Evolutionary conservation across 129 eudicot genomes (phyloP).

Genomic region (Ambrosia artemisiifolia): DNA sequence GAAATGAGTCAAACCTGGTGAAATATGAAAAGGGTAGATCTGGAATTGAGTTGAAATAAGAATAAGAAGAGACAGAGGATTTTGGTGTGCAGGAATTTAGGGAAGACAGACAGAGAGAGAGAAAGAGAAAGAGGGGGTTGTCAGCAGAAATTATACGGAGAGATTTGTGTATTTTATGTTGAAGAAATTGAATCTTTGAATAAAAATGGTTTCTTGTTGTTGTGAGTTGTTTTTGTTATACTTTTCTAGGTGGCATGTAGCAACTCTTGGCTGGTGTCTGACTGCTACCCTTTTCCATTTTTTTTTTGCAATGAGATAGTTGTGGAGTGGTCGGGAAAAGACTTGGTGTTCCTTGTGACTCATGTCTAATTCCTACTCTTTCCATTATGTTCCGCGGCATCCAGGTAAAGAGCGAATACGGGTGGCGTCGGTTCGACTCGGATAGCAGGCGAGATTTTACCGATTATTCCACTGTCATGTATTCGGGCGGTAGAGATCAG

Average conservation of each 20-base stretch:
- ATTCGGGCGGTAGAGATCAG: too few species aligned
- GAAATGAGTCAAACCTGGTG: slow-evolving; percentile 23
- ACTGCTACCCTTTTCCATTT: not conserved
- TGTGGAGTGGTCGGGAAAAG: too few species aligned
- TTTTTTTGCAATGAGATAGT: not conserved
- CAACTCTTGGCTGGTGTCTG: slow-evolving; percentile 22
- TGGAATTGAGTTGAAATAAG: not conserved
- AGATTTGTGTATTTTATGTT: slow-evolving; percentile 12
- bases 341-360: too few species aligned
- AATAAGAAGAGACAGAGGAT: not conserved
- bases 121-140: not conserved
- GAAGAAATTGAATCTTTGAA: not conserved
- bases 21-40: slow-evolving; percentile 23
- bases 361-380: too few species aligned
- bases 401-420: too few species aligned
- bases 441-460: too few species aligned
- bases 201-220: slow-evolving; percentile 10
- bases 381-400: too few species aligned
- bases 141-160: slow-evolving; percentile 19
- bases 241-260: slow-evolving; percentile 29
- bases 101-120: too few species aligned
- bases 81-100: slow-evolving; percentile 12
- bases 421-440: too few species aligned
- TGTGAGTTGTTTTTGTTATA: not conserved
- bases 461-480: too few species aligned